phyloP scores from a whole-genome alignment of 768 basidiomycete species.

The Boletus sp. region DNA sequence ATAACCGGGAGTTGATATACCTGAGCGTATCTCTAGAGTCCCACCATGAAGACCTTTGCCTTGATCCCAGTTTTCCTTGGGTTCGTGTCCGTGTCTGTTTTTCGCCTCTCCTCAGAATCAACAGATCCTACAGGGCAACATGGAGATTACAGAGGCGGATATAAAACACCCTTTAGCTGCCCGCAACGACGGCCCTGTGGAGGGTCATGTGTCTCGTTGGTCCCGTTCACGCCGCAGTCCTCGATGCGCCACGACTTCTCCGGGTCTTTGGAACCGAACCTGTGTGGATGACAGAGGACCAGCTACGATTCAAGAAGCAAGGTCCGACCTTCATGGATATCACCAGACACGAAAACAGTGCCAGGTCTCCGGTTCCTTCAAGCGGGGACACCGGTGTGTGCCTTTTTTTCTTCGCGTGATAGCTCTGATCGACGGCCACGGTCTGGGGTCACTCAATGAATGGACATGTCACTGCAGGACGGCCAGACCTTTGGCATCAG shows the following conservation, averaged over 20 bases:
- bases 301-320: conserved; percentile 9
- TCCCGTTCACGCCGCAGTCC: conserved; percentile 5
- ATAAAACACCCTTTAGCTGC: conserved; percentile 4
- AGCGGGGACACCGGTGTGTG: not conserved
- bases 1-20: too few relatives aligned
- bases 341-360: conserved; percentile 1
- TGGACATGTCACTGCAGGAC: conserved; percentile 1
- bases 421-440: not conserved
- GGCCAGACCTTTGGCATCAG: conserved; percentile 15
- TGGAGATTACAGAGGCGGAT: not conserved
- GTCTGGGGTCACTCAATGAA: not conserved
- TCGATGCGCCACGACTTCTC: conserved; percentile 17
- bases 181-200: conserved; percentile 9
- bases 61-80: not conserved
- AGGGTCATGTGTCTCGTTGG: conserved; percentile 15
- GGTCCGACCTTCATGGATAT: conserved; percentile 14
- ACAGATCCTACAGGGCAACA: not conserved
- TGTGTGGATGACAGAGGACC: conserved; percentile 19
- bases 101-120: not conserved
- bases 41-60: not conserved
- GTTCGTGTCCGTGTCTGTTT: not conserved
- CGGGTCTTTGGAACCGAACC: conserved; percentile 14
- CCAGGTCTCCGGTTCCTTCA: not conserved
- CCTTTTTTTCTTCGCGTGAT: not conserved
- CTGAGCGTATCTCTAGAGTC: not conserved